Base-by-base conservation (phyloP, 805 yeast genomes). In the Starmera amethionina region DNA sequence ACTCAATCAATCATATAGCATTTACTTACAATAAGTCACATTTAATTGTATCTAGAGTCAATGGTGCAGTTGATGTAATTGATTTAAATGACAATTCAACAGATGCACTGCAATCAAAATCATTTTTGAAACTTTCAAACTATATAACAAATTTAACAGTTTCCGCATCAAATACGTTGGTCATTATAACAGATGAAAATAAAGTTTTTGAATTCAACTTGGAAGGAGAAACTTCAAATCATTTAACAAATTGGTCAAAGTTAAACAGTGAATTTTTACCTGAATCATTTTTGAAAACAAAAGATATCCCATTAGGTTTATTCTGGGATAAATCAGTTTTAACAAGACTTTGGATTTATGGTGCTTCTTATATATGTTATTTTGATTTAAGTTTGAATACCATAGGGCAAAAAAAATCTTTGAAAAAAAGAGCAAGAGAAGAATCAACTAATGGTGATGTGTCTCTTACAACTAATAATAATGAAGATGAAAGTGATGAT, bases 331-430 rank as follows among this genome's bases (percentile, higher is more conserved):
- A 57, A 9, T 53, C 57, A 4, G 59, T 62, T 30, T 48, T 61
- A 2, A 52, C 63, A 30, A 68, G 75, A 41, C 63, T 82, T 13
- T 90, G 96, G 96, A 61, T 87, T n/a, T 88, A 85, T 75, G 95
- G 96, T 2, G 70, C 83, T 16, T 74, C 74, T 39, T 90, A 96
- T 95, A 48, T 89, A 13, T 73, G 82, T 4, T 83, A 73, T 56
- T 71, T 90, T 38, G 90, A 90, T 58, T 60, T 84, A 47, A 58
- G 70, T 8, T 55, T 68, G 40, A 75, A 81, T 51, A 22, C 27
- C 9, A 7, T 22, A 22, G 58, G 79, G 39, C 82, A 85, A 12
- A 59, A 70, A 40, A 58, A 46, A 31, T 56, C 48, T 13, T 46
- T 55, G 33, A 43, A 44, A 34, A 66, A 67, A 47, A 65, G 67